These are phyloP conservation scores for Fomes fomentarius DNA, from an alignment of 1,284 basidiomycete species.

Conservation along the genomic window DNA sequence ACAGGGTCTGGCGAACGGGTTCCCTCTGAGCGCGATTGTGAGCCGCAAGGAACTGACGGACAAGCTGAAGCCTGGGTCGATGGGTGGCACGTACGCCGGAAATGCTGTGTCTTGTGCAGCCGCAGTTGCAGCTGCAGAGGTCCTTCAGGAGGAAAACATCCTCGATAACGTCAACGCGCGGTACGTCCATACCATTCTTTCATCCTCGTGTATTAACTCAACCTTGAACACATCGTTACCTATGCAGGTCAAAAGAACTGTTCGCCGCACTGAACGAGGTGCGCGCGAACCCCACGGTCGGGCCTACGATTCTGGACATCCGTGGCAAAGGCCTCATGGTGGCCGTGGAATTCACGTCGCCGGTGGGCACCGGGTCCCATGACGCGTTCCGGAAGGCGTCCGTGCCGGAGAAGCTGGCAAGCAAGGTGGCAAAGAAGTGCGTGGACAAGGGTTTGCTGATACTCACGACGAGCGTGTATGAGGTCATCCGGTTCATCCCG, in stretches of 20 bases:
- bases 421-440: constrained; percentile 79
- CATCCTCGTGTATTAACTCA: too few species aligned
- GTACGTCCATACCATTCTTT: constrained; percentile 38
- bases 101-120: constrained; percentile 91
- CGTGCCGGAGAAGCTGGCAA: constrained; percentile 69
- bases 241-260: constrained; percentile 70
- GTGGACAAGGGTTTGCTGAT: constrained; percentile 84
- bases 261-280: constrained; percentile 63
- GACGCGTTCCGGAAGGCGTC: constrained; percentile 45
- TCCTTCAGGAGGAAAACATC: constrained; percentile 77
- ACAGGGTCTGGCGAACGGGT: constrained; percentile 90
- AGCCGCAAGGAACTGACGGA: constrained; percentile 85
- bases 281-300: constrained; percentile 53
- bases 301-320: constrained; percentile 70
- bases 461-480: constrained; percentile 79
- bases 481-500: constrained; percentile 82
- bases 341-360: constrained; percentile 78
- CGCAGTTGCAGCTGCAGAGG: constrained; percentile 80
- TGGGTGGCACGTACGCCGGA: constrained; percentile 92
- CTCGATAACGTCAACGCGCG: constrained; percentile 79
- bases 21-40: constrained; percentile 89
- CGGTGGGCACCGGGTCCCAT: constrained; percentile 44
- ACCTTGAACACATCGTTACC: too few species aligned
- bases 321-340: constrained; percentile 84
- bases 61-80: constrained; percentile 76